phyloP scores from a whole-genome alignment of 192 early-diverging fungal genomes.

The Coemansia sp. region DNA sequence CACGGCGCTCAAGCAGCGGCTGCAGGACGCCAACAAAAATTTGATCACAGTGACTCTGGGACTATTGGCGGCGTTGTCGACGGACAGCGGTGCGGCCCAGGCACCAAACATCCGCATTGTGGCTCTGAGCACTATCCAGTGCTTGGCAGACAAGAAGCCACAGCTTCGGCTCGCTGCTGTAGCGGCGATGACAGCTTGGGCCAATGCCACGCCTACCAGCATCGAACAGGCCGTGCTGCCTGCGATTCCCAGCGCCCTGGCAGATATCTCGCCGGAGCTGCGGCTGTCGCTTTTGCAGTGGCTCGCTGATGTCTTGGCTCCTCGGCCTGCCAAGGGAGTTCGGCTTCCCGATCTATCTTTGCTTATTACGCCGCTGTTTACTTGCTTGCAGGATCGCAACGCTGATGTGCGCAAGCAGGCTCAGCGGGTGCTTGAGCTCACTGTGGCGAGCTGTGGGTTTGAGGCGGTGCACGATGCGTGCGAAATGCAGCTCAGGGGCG shows the following conservation, averaged over 20 bases:
- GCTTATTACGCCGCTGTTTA: slow-evolving; percentile 70
- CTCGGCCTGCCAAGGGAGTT: slow-evolving; percentile 34
- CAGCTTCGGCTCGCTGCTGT: slow-evolving; percentile 80
- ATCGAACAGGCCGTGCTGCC: slow-evolving; percentile 72
- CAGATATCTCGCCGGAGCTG: slow-evolving; percentile 79
- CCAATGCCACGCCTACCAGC: slow-evolving; percentile 57
- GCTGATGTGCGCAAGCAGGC: slow-evolving; percentile 88
- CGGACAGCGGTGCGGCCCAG: slow-evolving; percentile 85
- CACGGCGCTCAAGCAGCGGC: slow-evolving; percentile 75
- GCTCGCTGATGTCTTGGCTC: slow-evolving; percentile 64
- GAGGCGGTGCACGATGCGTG: slow-evolving; percentile 69
- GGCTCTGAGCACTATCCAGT: slow-evolving; percentile 66
- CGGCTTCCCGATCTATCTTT: slow-evolving; percentile 63
- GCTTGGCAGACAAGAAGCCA: slow-evolving; percentile 88
- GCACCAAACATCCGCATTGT: slow-evolving; percentile 68
- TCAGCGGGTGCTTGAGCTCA: slow-evolving; percentile 64
- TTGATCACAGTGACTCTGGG: slow-evolving; percentile 78
- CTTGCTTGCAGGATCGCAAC: slow-evolving; percentile 86
- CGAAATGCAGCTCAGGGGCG: slow-evolving; percentile 71
- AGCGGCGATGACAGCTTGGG: slow-evolving; percentile 70
- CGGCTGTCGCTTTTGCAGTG: slow-evolving; percentile 88
- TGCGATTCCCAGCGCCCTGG: slow-evolving; percentile 63
- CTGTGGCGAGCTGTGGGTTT: slow-evolving; percentile 72
- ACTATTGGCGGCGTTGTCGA: slow-evolving; percentile 73
- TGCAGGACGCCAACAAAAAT: slow-evolving; percentile 92